Evolutionary conservation across 163 green algal species (phyloP).

Genomic region (Prototheca wickerhamii): DNA sequence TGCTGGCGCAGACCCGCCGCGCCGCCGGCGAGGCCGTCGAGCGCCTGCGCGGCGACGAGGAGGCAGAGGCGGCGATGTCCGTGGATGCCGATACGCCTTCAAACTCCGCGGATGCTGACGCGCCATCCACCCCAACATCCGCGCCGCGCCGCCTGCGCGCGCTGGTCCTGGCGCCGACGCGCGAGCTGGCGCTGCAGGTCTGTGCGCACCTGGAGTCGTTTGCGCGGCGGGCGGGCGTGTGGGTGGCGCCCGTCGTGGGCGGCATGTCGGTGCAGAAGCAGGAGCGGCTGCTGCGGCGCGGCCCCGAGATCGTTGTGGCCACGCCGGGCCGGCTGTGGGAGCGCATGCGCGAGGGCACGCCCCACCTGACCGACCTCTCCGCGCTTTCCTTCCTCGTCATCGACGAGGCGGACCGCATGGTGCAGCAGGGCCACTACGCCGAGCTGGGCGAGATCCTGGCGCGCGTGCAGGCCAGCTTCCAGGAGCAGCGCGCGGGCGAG

Average conservation of each 20-base stretch:
- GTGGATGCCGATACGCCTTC: too few species aligned
- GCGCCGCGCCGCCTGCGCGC: constrained; percentile 46
- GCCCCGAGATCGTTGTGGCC: constrained; percentile 79
- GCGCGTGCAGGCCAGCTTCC: neutral
- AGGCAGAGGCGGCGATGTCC: constrained; percentile 8
- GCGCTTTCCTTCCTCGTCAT: constrained; percentile 80
- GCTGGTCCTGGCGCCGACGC: constrained; percentile 85
- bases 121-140: neutral
- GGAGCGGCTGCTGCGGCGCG: constrained; percentile 59
- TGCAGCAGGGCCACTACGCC: constrained; percentile 70
- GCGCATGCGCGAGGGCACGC: constrained; percentile 56
- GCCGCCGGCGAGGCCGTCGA: constrained; percentile 7
- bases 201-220: constrained; percentile 63
- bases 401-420: constrained; percentile 95
- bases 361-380: constrained; percentile 59
- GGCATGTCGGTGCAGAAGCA: constrained; percentile 86
- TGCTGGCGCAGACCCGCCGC: constrained; percentile 50
- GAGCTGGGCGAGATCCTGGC: constrained; percentile 71
- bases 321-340: constrained; percentile 94
- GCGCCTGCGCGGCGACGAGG: neutral
- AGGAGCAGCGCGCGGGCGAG: constrained; percentile 1
- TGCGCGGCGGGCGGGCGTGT: constrained; percentile 49
- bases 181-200: constrained; percentile 94
- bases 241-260: constrained; percentile 83
- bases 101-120: too few species aligned